These are phyloP conservation scores for Dichotomopilus funicola DNA, from an alignment of 2,329 filamentous ascomycete genomes.

Conservation along the genomic window DNA sequence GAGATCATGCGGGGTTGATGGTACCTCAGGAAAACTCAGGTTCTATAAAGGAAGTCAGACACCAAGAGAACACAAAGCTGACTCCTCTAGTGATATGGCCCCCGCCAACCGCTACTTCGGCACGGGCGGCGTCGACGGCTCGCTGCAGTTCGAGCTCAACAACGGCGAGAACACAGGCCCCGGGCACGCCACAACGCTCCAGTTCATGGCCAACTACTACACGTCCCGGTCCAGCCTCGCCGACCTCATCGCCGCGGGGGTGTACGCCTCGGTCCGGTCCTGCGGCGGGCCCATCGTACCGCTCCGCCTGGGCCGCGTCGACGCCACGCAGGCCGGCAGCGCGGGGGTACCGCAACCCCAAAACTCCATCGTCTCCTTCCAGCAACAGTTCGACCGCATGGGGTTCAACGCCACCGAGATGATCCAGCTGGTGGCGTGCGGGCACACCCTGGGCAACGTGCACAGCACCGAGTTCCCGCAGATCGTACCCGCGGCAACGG, in stretches of 20 bases:
- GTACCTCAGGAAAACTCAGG: background rate
- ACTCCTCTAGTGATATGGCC: slow-evolving; percentile 26
- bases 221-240: slow-evolving; percentile 46
- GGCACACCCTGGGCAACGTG: slow-evolving; percentile 55
- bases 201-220: slow-evolving; percentile 48
- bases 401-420: slow-evolving; percentile 51
- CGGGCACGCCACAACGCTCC: slow-evolving; percentile 47
- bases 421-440: slow-evolving; percentile 55
- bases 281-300: slow-evolving; percentile 53
- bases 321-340: slow-evolving; percentile 43
- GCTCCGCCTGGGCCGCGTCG: slow-evolving; percentile 46
- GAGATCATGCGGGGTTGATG: background rate
- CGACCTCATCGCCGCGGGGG: slow-evolving; percentile 52
- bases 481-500: slow-evolving; percentile 42
- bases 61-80: background rate
- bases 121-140: slow-evolving; percentile 52
- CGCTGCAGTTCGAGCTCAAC: slow-evolving; percentile 52
- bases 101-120: slow-evolving; percentile 43
- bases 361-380: slow-evolving; percentile 46
- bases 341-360: slow-evolving; percentile 52
- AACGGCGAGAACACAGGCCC: slow-evolving; percentile 51
- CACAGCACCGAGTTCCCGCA: slow-evolving; percentile 48
- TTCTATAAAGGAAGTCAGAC: background rate
- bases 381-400: slow-evolving; percentile 50
- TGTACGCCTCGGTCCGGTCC: slow-evolving; percentile 51